Percentiles rank a stretch among this genome's conserved stretches.
Conservation (phyloP, 257 asterid species). For the Solanum piurae region DNA sequence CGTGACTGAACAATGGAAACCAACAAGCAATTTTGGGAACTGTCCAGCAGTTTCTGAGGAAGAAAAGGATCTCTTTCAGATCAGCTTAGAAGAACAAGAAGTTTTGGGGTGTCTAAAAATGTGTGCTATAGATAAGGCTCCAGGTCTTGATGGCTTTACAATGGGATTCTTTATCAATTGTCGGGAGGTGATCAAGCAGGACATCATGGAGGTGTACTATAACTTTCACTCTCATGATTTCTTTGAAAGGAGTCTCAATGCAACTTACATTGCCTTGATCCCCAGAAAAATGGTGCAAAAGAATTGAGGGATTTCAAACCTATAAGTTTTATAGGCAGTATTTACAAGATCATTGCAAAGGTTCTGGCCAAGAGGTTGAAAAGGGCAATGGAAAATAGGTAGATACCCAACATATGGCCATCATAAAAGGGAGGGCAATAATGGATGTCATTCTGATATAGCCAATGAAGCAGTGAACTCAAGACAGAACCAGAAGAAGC, state of each 20-base stretch:
- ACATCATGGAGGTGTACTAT: neutral
- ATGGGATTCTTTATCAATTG: neutral
- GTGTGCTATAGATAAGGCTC: neutral
- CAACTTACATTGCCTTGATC: neutral
- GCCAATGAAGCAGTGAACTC: neutral
- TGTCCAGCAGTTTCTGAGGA: neutral
- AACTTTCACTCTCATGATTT: neutral
- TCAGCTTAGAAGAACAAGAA: neutral
- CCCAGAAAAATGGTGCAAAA: neutral
- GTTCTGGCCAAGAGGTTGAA: neutral
- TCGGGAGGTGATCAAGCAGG: neutral
- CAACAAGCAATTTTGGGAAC: neutral
- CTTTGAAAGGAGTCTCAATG: neutral
- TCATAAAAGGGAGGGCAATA: neutral
- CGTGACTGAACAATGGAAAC: neutral
- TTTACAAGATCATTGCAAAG: neutral
- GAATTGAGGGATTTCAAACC: neutral
- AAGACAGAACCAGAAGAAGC: neutral
- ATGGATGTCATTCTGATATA: neutral
- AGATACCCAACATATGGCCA: neutral
- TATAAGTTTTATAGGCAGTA: neutral
- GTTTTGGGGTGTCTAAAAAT: neutral
- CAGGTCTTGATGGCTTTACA: neutral
- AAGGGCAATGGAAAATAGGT: neutral
- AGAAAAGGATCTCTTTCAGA: neutral